phyloP scores from a whole-genome alignment of 129 eudicot genomes.

The Cynara cardunculus region DNA sequence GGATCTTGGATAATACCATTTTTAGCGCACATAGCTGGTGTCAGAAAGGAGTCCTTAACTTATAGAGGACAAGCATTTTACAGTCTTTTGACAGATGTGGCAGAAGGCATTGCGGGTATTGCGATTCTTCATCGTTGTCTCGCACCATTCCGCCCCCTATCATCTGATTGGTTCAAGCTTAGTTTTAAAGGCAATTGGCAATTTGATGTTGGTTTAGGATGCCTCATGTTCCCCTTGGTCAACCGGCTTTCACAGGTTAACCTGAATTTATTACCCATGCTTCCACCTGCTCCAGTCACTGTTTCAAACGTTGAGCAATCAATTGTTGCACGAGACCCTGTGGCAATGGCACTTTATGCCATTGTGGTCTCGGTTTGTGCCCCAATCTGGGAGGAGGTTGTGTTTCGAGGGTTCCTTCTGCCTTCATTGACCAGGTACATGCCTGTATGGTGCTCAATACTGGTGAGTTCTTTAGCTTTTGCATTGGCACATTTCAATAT shows the following conservation, averaged over 20 bases:
- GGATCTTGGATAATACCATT: slow-evolving; percentile 75
- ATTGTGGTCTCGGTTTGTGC: slow-evolving; percentile 63
- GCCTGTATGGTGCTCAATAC: slow-evolving; percentile 70
- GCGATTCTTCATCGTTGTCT: slow-evolving; percentile 60
- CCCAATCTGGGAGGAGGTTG: slow-evolving; percentile 72
- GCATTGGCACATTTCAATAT: slow-evolving; percentile 68
- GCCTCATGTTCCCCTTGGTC: slow-evolving; percentile 70
- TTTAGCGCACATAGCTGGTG: slow-evolving; percentile 51
- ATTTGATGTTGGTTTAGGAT: slow-evolving; percentile 49
- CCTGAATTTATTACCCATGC: slow-evolving; percentile 43
- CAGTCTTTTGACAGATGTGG: slow-evolving; percentile 59
- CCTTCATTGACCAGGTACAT: slow-evolving; percentile 73
- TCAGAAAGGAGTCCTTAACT: slow-evolving; percentile 52
- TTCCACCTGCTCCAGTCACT: slow-evolving; percentile 53
- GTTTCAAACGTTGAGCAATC: slow-evolving; percentile 70
- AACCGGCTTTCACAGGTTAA: slow-evolving; percentile 64
- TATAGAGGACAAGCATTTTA: slow-evolving; percentile 64
- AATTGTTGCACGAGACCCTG: slow-evolving; percentile 59
- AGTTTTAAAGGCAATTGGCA: slow-evolving; percentile 54
- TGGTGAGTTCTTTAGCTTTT: slow-evolving; percentile 63
- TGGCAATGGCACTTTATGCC: slow-evolving; percentile 61
- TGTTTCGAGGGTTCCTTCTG: slow-evolving; percentile 66
- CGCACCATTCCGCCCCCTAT: slow-evolving; percentile 52
- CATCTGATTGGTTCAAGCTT: slow-evolving; percentile 56
- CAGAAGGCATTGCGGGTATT: slow-evolving; percentile 66